Conservation (phyloP, 306 rosid species). For the Cucumis cinereus region DNA sequence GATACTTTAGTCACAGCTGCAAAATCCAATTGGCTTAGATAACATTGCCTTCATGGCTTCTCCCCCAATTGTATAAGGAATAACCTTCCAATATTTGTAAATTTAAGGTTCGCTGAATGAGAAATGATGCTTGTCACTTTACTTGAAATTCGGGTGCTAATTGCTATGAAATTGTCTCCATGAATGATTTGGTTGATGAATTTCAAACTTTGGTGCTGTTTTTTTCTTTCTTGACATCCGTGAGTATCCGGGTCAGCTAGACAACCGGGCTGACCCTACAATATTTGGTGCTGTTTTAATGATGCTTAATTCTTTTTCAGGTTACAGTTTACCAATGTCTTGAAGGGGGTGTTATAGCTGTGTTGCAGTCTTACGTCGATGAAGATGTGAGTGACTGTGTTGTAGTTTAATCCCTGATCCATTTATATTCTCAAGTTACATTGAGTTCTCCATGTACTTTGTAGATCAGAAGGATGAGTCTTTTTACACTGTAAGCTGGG, state of each 20-base stretch:
- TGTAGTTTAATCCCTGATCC: not conserved
- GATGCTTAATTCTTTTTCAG: conserved; percentile 28
- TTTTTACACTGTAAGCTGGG: conserved; percentile 89
- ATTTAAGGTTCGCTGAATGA: not conserved
- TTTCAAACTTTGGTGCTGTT: not conserved
- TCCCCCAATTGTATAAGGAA: not conserved
- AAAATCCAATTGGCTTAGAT: not conserved
- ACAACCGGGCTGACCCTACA: no score
- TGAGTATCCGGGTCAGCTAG: no score
- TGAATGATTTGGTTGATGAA: not conserved
- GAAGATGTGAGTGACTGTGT: conserved; percentile 59
- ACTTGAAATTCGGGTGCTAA: not conserved
- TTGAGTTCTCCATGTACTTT: conserved; percentile 22
- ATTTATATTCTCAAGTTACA: not conserved
- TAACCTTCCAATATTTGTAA: not conserved
- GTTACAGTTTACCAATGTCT: conserved; percentile 69
- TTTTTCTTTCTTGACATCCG: not conserved
- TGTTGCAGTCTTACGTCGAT: conserved; percentile 83
- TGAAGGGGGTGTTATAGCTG: conserved; percentile 76
- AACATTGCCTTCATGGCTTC: not conserved
- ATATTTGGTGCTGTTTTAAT: not conserved
- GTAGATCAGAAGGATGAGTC: conserved; percentile 97
- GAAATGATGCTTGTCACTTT: not conserved
- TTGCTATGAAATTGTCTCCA: not conserved
- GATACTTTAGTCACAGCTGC: not conserved